Base-by-base conservation (phyloP, 768 basidiomycete genomes). In the Mrakia hoshinonis region DNA sequence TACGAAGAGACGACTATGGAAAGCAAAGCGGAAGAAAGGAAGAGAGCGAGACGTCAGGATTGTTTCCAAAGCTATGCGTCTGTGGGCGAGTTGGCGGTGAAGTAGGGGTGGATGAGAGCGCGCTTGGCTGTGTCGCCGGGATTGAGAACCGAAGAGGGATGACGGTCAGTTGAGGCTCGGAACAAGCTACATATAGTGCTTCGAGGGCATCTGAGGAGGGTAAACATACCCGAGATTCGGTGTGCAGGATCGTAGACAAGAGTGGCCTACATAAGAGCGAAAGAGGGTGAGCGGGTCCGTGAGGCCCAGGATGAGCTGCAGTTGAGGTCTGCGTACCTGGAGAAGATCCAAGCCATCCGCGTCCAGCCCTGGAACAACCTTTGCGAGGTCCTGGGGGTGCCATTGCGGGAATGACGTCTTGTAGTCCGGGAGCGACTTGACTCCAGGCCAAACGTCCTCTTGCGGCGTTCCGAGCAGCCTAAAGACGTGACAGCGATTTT, bases 331-430 rank as follows among this genome's bases (percentile, higher is more conserved):
- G 74, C 83, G 15, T 71, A 87, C 90, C 83, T 86, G 85, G 34
- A 95, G 81, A 73, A 94, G 79, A 75, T 95, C 92, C 64, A 91
- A 80, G n/a, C 91, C 92, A 68, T 81, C 82, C 13, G 85, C 84
- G 77, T 93, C 92, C 62, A 97, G 80, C 54, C 85, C 83, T 22
- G 87, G 85, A 15, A 94, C 87, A 83, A 83, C 77, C 79, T 82
- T 76, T 76, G 80, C 74, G 38, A 99, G 81, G 70, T 93, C 89
- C 75, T 90, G 87, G 49, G 82, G 81, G 39, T 85, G 85, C 96
- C 96, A 99, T 79, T 92, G 91, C 0, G 96, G 96, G 85, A 99
- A 98, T 11, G 94, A 88, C 4, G 91, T 79, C 81, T 98, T 98
- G 84, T 95, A 98, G 79, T 98, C 96, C 3, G 95, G 92, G 67